Percentiles rank a stretch among this genome's conserved stretches.
Evolutionary conservation across 345 rosid genomes (phyloP).

Genomic region (Corymbia maculata): DNA sequence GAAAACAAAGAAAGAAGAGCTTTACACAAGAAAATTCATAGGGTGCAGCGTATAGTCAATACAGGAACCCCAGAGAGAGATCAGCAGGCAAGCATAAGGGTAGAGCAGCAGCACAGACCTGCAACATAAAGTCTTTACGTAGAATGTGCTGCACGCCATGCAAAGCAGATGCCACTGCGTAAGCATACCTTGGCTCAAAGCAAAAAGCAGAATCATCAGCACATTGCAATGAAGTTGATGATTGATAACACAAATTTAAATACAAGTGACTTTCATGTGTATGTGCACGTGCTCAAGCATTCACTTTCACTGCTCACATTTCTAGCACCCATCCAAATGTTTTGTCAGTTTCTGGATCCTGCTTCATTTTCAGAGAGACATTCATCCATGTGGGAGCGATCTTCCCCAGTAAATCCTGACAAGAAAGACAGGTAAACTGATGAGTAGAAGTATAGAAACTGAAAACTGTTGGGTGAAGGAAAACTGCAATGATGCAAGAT

Average conservation of each 20-base stretch:
- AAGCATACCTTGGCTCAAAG: slow-evolving; percentile 67
- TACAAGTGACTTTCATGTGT: neutral
- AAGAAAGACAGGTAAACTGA: neutral
- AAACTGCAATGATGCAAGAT: neutral
- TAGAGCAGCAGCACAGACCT: slow-evolving; percentile 34
- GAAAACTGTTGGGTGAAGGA: neutral
- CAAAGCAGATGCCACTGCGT: slow-evolving; percentile 94
- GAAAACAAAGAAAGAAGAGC: slow-evolving; percentile 16
- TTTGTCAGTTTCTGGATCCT: slow-evolving; percentile 91
- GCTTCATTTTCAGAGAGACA: slow-evolving; percentile 83
- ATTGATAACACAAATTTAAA: neutral
- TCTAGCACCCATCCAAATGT: slow-evolving; percentile 98
- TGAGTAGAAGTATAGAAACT: neutral
- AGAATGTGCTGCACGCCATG: slow-evolving; percentile 88
- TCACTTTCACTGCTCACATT: slow-evolving; percentile 47
- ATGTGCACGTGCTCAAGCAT: neutral
- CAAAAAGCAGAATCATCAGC: neutral
- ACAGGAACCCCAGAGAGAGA: neutral
- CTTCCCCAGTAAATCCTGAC: slow-evolving; percentile 64
- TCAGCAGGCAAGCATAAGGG: neutral
- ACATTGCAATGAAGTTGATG: neutral
- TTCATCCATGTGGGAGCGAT: slow-evolving; percentile 99
- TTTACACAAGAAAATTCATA: neutral
- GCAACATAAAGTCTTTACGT: slow-evolving; percentile 87
- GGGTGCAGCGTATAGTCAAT: neutral